A percentile compares a stretch with the other conserved stretches of the same genome.
Evolutionary conservation across 352 stramenopile genomes (phyloP).

Genomic region (Thalassiosira pacifica): DNA sequence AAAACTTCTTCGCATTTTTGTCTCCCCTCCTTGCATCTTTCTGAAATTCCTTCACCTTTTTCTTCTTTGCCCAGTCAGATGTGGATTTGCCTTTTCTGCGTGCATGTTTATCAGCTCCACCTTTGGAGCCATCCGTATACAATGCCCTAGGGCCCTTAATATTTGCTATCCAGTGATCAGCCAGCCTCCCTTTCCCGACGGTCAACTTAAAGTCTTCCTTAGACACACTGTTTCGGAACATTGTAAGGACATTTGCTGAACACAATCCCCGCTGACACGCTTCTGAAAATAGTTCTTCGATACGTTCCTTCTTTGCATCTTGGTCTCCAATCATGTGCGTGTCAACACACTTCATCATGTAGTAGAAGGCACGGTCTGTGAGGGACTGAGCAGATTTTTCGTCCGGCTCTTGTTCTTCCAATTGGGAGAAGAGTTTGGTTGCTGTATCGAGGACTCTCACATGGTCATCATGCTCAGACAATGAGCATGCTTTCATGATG

Average conservation of each 20-base stretch:
- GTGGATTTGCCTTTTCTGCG: constrained; percentile 61
- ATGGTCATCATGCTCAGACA: constrained; percentile 49
- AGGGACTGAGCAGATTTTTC: constrained; percentile 50
- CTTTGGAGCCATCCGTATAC: constrained; percentile 64
- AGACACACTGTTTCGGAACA: constrained; percentile 51
- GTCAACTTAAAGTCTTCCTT: constrained; percentile 64
- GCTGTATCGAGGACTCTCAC: constrained; percentile 49
- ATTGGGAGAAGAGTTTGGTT: constrained; percentile 51
- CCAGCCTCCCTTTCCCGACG: constrained; percentile 58
- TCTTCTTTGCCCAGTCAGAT: constrained; percentile 63
- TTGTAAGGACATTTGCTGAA: constrained; percentile 50
- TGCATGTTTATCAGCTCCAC: constrained; percentile 61
- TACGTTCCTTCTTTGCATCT: constrained; percentile 51
- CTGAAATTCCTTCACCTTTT: constrained; percentile 39
- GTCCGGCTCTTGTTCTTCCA: constrained; percentile 45
- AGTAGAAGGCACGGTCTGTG: constrained; percentile 55
- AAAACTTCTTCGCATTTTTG: constrained; percentile 46
- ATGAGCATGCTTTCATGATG: constrained; percentile 64
- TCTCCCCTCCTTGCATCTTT: constrained; percentile 35
- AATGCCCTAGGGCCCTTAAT: constrained; percentile 55
- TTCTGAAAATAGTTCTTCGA: constrained; percentile 64
- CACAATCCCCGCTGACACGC: constrained; percentile 58
- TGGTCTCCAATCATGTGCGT: constrained; percentile 34
- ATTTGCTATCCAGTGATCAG: constrained; percentile 65
- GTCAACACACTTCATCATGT: constrained; percentile 66